A percentile compares a stretch with the other conserved stretches of the same genome.
Conservation (phyloP, 768 basidiomycete species). For the Trametes maxima region DNA sequence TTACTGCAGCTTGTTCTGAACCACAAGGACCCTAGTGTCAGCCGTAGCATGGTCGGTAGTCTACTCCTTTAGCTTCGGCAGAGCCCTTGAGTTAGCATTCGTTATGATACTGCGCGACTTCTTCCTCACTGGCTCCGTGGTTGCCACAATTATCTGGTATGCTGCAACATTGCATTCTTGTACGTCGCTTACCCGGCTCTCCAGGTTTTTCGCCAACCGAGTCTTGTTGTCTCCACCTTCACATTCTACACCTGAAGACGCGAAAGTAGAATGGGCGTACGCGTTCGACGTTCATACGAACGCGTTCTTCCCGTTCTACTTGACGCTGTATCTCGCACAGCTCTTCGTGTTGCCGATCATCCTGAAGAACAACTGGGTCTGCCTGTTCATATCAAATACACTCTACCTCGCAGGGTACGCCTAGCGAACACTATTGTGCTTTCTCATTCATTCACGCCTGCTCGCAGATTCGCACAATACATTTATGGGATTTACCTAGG, state of each 20-base stretch:
- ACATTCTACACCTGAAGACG: constrained; percentile 69
- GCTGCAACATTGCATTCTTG: constrained; percentile 16
- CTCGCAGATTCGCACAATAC: constrained; percentile 80
- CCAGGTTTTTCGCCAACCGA: constrained; percentile 75
- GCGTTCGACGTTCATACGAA: constrained; percentile 98
- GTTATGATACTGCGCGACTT: constrained; percentile 91
- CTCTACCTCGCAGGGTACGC: constrained; percentile 84
- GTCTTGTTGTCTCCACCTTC: constrained; percentile 72
- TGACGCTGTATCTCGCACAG: constrained; percentile 88
- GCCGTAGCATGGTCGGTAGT: constrained; percentile 86
- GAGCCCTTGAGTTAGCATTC: constrained; percentile 65
- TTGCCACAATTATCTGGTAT: constrained; percentile 79
- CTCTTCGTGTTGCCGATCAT: constrained; percentile 84
- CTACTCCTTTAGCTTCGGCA: constrained; percentile 63
- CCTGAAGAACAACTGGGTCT: constrained; percentile 89
- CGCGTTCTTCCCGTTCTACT: constrained; percentile 92
- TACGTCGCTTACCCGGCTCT: constrained; percentile 6
- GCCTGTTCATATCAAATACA: constrained; percentile 90
- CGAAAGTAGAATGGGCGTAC: constrained; percentile 88
- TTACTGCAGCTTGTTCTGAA: neutral
- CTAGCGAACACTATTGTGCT: neutral
- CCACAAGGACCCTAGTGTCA: constrained; percentile 53
- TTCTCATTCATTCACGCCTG: neutral
- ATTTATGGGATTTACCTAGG: constrained; percentile 91
- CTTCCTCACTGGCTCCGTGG: constrained; percentile 71